Conservation (phyloP, 371 early-diverging fungal species). For the Batkoa obscura region DNA sequence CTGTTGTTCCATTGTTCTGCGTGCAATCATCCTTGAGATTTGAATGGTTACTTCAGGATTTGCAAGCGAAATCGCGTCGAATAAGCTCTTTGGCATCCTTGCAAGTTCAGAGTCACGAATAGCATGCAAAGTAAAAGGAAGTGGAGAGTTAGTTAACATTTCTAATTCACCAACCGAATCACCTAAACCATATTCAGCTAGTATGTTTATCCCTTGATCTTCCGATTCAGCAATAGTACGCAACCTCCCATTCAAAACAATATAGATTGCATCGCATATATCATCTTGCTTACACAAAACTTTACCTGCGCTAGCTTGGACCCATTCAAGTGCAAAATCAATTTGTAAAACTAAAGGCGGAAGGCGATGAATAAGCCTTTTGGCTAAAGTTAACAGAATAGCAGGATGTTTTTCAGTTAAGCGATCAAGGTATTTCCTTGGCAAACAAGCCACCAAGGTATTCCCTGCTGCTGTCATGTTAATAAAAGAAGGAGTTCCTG, state of each 20-base stretch:
- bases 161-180: slow-evolving; percentile 91
- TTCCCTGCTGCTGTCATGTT: slow-evolving; percentile 63
- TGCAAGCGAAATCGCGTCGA: slow-evolving; percentile 68
- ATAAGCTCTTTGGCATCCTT: slow-evolving; percentile 84
- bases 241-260: slow-evolving; percentile 86
- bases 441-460: slow-evolving; percentile 66
- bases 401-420: slow-evolving; percentile 67
- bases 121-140: slow-evolving; percentile 84
- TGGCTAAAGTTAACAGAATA: slow-evolving; percentile 67
- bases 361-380: slow-evolving; percentile 58
- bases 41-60: slow-evolving; percentile 85
- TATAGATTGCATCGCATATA: slow-evolving; percentile 66
- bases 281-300: slow-evolving; percentile 77
- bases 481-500: slow-evolving; percentile 78
- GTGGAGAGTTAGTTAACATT: slow-evolving; percentile 56
- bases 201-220: slow-evolving; percentile 49
- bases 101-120: slow-evolving; percentile 93
- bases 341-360: slow-evolving; percentile 78
- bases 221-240: slow-evolving; percentile 55
- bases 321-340: slow-evolving; percentile 92
- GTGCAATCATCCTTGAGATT: slow-evolving; percentile 77
- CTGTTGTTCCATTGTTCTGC: slow-evolving; percentile 30
- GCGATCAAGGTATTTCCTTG: slow-evolving; percentile 58
- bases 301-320: slow-evolving; percentile 79
- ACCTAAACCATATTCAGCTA: slow-evolving; percentile 85